Conservation (phyloP, 2,329 filamentous ascomycete species). For the Aspergillus amoenus region DNA sequence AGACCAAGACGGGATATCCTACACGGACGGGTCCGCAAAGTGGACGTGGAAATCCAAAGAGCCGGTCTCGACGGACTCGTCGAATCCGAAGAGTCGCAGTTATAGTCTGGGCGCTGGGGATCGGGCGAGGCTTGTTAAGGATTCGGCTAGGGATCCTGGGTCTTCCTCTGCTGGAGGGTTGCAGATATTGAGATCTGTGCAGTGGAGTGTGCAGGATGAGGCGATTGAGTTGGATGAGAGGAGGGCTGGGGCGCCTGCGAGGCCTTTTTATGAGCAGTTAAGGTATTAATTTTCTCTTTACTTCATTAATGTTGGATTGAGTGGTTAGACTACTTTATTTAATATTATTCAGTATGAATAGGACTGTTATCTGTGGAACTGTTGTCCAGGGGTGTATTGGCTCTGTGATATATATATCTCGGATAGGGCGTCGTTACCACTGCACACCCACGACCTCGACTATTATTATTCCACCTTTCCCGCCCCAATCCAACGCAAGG, state of each 20-base stretch:
- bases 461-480: no score
- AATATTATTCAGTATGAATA: neutral
- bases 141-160: neutral
- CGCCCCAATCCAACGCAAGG: no score
- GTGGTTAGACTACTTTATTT: neutral
- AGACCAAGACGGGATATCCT: conserved; percentile 25
- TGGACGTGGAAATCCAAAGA: neutral
- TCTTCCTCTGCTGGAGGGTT: neutral
- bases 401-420: no score
- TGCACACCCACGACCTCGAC: no score
- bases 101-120: neutral
- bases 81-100: neutral
- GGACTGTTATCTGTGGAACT: no score
- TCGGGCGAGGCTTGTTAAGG: neutral
- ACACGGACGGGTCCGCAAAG: conserved; percentile 16
- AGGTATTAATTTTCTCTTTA: neutral
- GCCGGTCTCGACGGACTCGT: neutral
- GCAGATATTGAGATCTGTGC: neutral
- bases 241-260: neutral
- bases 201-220: conserved; percentile 2
- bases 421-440: no score
- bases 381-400: no score
- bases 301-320: neutral
- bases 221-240: neutral
- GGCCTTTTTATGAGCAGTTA: neutral